These are phyloP conservation scores for Megacollybia marginata DNA, from an alignment of 768 basidiomycete genomes.

Conservation along the genomic window DNA sequence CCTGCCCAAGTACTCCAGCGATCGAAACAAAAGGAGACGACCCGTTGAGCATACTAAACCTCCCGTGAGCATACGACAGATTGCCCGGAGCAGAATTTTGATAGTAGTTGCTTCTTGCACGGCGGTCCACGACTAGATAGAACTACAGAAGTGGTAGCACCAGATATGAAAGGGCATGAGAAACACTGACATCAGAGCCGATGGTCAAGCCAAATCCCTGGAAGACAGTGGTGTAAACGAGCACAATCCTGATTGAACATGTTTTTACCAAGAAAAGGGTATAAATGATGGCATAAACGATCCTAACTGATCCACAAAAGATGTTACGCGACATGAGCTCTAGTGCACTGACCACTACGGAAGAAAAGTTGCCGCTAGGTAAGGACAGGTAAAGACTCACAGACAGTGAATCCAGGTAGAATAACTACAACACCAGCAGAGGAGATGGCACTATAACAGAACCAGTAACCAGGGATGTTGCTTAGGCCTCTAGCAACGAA, in stretches of 20 bases:
- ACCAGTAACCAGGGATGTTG: conserved; percentile 63
- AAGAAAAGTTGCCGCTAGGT: neutral
- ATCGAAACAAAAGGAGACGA: conserved; percentile 26
- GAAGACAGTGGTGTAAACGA: neutral
- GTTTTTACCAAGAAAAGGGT: conserved; percentile 64
- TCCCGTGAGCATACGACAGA: conserved; percentile 46
- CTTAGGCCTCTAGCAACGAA: conserved; percentile 77
- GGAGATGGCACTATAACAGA: conserved; percentile 88
- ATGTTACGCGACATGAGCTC: conserved; percentile 79
- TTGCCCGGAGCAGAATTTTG: conserved; percentile 30
- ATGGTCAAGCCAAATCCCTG: conserved; percentile 82
- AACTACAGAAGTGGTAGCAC: conserved; percentile 17
- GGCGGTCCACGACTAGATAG: conserved; percentile 62
- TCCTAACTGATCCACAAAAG: conserved; percentile 73
- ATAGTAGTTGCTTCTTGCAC: conserved; percentile 46
- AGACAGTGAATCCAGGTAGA: conserved; percentile 78
- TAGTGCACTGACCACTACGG: conserved; percentile 64
- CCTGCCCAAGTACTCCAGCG: conserved; percentile 40
- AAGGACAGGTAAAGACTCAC: conserved; percentile 39
- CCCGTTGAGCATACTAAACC: conserved; percentile 42
- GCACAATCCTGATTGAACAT: neutral
- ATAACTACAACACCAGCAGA: conserved; percentile 89
- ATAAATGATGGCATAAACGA: conserved; percentile 84
- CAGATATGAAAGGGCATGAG: no score
- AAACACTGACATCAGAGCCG: conserved; percentile 48